A percentile compares a stretch with the other conserved stretches of the same genome.
Evolutionary conservation across 2,329 filamentous ascomycete species (phyloP).

Genomic region (Rhynchosporium secalis): DNA sequence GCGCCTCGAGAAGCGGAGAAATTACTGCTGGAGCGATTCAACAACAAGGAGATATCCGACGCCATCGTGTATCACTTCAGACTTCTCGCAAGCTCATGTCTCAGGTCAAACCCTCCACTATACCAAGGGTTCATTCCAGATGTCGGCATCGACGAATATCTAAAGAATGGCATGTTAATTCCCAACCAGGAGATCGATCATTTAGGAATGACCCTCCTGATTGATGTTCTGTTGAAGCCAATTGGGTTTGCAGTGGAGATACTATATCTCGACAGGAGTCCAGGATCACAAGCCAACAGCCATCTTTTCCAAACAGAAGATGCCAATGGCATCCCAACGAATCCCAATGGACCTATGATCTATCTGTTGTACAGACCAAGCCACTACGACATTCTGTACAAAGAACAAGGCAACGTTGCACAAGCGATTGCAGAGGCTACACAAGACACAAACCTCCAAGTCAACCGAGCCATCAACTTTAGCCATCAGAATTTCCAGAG

Average conservation of each 20-base stretch:
- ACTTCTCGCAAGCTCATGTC: slow-evolving; percentile 79
- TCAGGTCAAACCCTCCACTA: slow-evolving; percentile 69
- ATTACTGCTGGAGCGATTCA: slow-evolving; percentile 67
- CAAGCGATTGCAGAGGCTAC: slow-evolving; percentile 27
- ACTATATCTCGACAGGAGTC: slow-evolving; percentile 85
- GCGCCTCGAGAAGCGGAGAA: slow-evolving; percentile 50
- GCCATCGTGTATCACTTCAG: slow-evolving; percentile 83
- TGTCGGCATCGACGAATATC: slow-evolving; percentile 65
- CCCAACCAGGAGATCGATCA: slow-evolving; percentile 85
- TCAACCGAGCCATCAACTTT: slow-evolving; percentile 53
- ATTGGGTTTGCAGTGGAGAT: slow-evolving; percentile 81
- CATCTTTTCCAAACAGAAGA: slow-evolving; percentile 45
- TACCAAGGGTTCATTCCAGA: slow-evolving; percentile 73
- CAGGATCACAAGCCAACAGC: slow-evolving; percentile 71
- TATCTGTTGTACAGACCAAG: slow-evolving; percentile 68
- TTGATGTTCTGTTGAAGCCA: slow-evolving; percentile 76
- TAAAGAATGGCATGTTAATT: slow-evolving; percentile 68
- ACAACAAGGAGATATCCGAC: slow-evolving; percentile 65
- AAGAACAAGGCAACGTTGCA: slow-evolving; percentile 42
- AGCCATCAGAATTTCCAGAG: slow-evolving; percentile 48
- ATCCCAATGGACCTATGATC: slow-evolving; percentile 51
- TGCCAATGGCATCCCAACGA: slow-evolving; percentile 39
- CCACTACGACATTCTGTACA: slow-evolving; percentile 95
- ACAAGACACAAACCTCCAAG: slow-evolving; percentile 47
- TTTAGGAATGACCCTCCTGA: slow-evolving; percentile 75